Base-by-base conservation (phyloP, 345 rosid genomes). In the Hibiscus mutabilis region DNA sequence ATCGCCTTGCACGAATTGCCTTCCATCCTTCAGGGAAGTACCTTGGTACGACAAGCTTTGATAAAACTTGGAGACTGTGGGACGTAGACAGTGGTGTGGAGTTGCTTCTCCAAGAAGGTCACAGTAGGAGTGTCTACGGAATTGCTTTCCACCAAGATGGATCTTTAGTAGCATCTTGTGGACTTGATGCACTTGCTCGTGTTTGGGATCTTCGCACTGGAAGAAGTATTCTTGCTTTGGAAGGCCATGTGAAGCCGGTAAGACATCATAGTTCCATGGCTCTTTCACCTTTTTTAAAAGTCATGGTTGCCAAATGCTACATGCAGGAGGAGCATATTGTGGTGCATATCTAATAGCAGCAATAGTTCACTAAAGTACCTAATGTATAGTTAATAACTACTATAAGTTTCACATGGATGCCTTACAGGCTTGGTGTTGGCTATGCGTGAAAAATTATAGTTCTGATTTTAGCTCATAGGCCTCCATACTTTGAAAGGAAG, bases 131-230 rank as follows among this genome's bases (percentile, higher is more conserved):
- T 74, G 84, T 96, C 72, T 92, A 92, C 25, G 98, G 98, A 49
- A 78, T 96, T 55, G 93, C 90, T 44, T 96, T 96, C 84, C 96
- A 96, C 73, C 89, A 75, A 64, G 99, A 96, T 84, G 99, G 99
- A 47, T 90, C 99, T 13, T 85, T 96, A 76, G 94, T 81, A 71
- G 99, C 89, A 74, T 89, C 98, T 56, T 88, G 92, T 63, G 98
- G 99, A 62, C 75, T 88, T 81, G 99, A 96, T 82, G 82, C 97
- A 46, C 89, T 87, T 59, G 87, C 92, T 29, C 96, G 94, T 73
- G 98, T 92, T 73, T 95, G 97, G 99, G 98, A 95, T 78, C 98
- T 95, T n/a, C 98, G 97, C 44, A 86, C 93, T 18, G 96, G 99
- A 62, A 90, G 87, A 80, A 92, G 98, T 76, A 75, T 86, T 70